A percentile compares a stretch with the other conserved stretches of the same genome.
These are phyloP conservation scores for Trichoderma asperelloides DNA, from an alignment of 495 filamentous ascomycete species.

Conservation along the genomic window DNA sequence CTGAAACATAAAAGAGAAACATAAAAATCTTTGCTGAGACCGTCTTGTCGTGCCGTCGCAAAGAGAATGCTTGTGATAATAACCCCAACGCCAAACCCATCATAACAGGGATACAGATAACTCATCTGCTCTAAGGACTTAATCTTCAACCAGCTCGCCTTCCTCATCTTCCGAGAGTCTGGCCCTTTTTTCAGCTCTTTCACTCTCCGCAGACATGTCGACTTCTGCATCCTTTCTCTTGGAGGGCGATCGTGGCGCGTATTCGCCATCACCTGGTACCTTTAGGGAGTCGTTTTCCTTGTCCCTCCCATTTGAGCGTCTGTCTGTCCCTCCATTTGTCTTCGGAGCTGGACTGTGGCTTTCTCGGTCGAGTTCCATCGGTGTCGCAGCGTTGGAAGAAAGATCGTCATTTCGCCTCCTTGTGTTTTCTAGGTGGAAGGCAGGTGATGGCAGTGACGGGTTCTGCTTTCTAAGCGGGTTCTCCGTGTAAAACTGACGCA, in stretches of 20 bases:
- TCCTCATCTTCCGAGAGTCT: slow-evolving; percentile 9
- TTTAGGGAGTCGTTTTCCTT: not conserved
- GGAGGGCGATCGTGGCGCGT: slow-evolving; percentile 1
- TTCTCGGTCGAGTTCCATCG: slow-evolving; percentile 18
- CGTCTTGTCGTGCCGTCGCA: not conserved
- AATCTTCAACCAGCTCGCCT: slow-evolving; percentile 11
- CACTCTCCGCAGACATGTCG: not conserved
- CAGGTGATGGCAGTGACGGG: slow-evolving; percentile 32
- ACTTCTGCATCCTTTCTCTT: slow-evolving; percentile 4
- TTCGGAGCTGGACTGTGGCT: slow-evolving; percentile 20
- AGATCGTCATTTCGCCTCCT: slow-evolving; percentile 32
- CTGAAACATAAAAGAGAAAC: not conserved
- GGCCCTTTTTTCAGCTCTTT: slow-evolving; percentile 8
- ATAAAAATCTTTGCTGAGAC: not conserved
- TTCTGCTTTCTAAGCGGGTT: slow-evolving; percentile 46
- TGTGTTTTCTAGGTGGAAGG: slow-evolving; percentile 38
- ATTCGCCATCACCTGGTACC: not conserved
- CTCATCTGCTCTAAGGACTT: not conserved
- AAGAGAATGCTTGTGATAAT: not conserved
- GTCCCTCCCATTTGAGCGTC: not conserved
- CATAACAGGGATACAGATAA: not conserved
- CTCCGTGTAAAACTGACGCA: slow-evolving; percentile 67
- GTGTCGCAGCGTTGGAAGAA: slow-evolving; percentile 15
- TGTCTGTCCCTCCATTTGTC: not conserved
- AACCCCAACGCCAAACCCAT: not conserved